Base-by-base conservation (phyloP, 805 yeast genomes). In the Candida nemodendra region DNA sequence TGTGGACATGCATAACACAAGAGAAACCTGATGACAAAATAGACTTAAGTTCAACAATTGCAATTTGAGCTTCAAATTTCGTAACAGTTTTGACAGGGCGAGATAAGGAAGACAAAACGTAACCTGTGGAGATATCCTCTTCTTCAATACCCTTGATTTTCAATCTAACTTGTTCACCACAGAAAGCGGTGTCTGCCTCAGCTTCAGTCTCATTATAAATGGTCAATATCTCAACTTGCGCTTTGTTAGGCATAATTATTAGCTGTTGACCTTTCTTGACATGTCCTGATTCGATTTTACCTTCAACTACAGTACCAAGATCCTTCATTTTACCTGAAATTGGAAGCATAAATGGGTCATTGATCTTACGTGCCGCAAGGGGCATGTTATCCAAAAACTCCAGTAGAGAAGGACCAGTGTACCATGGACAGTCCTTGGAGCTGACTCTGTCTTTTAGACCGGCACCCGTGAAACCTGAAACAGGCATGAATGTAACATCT, bases 1-100 rank as follows among this genome's bases (percentile, higher is more conserved):
- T 88, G 71, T 93, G 99, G 54, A 93, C 84, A 61, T 93, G 99
- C 96, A 93, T 91, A 39, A 93, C 97, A 76, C 98, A 93, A 11
- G 96, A 81, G 72, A 81, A 93, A 40, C 99, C 99, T 35, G 95
- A 81, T 4, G 99, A 86, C 58, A 93, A 72, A 58, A 93, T 93
- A 14, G 96, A 84, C 69, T 86, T 89, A 65, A 93, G 79, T 69
- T 93, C 99, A 42, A 93, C 96, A 66, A 93, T 86, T 39, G 97
- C 98, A 48, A 93, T 78, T 66, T 91, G 96, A 5, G 98, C 98
- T 69, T 88, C 96, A 60, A 93, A 93, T 52, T 74, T 78, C 17
- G 95, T 84, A 30, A 86, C 95, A 21, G 95, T 86, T 59, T 85
- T 87, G 32, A 93, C 95, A 27, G 99, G 99, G 59, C 79, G 78